These are phyloP conservation scores for Zygotorulaspora florentina DNA, from an alignment of 805 yeast species.

Conservation along the genomic window DNA sequence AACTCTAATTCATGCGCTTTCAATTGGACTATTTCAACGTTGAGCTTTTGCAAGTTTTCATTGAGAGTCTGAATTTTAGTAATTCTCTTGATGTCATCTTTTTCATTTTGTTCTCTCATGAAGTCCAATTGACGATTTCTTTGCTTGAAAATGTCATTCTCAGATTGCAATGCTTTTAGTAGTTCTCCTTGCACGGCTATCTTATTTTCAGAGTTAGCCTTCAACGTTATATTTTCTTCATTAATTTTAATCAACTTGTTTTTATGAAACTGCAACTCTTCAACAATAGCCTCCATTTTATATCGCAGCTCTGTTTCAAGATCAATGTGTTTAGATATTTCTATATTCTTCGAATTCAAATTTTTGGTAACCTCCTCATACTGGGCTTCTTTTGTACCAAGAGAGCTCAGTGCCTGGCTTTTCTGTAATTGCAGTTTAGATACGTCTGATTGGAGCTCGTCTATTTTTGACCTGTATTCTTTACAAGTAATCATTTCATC, in stretches of 20 bases:
- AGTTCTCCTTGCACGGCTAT: constrained; percentile 36
- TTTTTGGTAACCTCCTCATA: constrained; percentile 17
- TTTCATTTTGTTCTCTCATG: constrained; percentile 16
- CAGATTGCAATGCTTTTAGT: constrained; percentile 29
- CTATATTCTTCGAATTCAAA: constrained; percentile 11
- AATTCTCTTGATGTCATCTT: constrained; percentile 16
- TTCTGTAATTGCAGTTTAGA: constrained; percentile 23
- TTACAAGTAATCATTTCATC: constrained; percentile 10
- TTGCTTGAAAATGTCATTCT: constrained; percentile 25
- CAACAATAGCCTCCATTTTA: constrained; percentile 4
- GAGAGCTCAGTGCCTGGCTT: constrained; percentile 21
- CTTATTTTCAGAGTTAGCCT: constrained; percentile 35
- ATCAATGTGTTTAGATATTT: constrained; percentile 9
- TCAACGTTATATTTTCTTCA: constrained; percentile 16
- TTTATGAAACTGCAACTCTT: constrained; percentile 10
- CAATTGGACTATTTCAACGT: constrained; percentile 30
- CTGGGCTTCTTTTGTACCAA: constrained; percentile 29
- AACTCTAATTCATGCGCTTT: constrained; percentile 28
- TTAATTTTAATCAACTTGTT: constrained; percentile 15
- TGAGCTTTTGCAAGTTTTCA: constrained; percentile 31
- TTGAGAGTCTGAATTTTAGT: constrained; percentile 21
- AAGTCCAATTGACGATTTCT: constrained; percentile 21
- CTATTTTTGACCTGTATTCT: constrained; percentile 19
- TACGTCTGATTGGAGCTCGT: constrained; percentile 19
- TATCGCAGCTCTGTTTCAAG: constrained; percentile 14